Evolutionary conservation across 2,329 filamentous ascomycete genomes (phyloP), one percentile per base, ranked within the genome.

Genomic region (Scortechinia acanthostroma): DNA sequence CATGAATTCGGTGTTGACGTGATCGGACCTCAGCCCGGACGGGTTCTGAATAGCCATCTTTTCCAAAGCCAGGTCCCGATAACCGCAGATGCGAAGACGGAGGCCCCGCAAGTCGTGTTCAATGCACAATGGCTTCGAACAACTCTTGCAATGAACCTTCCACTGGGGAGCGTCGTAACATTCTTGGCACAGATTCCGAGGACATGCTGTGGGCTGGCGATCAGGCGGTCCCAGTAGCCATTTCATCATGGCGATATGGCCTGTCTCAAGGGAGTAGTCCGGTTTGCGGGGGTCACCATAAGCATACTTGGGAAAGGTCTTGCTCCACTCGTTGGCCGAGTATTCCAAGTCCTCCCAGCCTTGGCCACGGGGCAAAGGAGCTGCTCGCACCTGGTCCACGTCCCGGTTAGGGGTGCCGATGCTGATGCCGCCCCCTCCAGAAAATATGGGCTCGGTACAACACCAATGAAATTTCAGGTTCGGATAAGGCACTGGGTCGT

Each of bases 391-490:
- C 49, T 70, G 69, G 49, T 78, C 75, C 15, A 71, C 71, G 42
- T 75, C 74, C 50, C 69, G 67, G 48, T 67, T 70, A 2, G 67
- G 66, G 21, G 64, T 54, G 30, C 59, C 61, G 44, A 78, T 74
- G 25, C 72, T 75, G 48, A 80, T 79, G 14, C 75, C 74, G 42
- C 76, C 76, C 6, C 76, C 75, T 6, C 74, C 75, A 21, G 75
- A 78, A 52, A 79, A 78, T 43, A 76, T 70, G 15, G 76, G 76
- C 51, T 78, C 74, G 3, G 75, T 69, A 50, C 76, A 80, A 54
- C 76, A 80, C 76, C 76, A 80, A 50, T 72, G 69, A 55, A 77
- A 76, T 46, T 72, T 76, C 47, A 77, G 61, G 46, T 66, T 69
- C 13, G 73, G 71, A 25, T 69, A 68, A 42, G 65, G 6, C 21